These are phyloP conservation scores for Skeletonema grethae DNA, from an alignment of 108 stramenopile genomes.

Conservation along the genomic window DNA sequence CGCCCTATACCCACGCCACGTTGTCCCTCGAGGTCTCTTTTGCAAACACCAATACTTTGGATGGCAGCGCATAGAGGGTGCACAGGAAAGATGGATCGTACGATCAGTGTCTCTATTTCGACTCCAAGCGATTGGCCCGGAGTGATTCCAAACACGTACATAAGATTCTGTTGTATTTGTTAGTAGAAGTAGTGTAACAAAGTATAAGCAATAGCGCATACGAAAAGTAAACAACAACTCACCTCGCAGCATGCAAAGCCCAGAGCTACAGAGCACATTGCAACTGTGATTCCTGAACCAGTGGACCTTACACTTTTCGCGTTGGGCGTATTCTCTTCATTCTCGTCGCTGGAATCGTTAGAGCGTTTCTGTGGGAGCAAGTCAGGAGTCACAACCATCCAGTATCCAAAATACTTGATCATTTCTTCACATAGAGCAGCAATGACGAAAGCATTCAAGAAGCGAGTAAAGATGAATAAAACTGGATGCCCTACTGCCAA, in stretches of 20 bases:
- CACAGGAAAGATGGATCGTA: constrained; percentile 74
- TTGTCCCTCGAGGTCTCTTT: constrained; percentile 74
- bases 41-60: constrained; percentile 80
- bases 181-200: too few species aligned
- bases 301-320: constrained; percentile 26
- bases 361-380: constrained; percentile 27
- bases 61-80: constrained; percentile 87
- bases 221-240: too few species aligned
- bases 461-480: constrained; percentile 26
- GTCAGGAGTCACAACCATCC: constrained; percentile 55
- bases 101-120: constrained; percentile 70
- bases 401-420: constrained; percentile 54
- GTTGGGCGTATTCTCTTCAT: constrained; percentile 3
- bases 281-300: constrained; percentile 46
- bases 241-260: constrained; percentile 55
- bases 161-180: constrained; percentile 14
- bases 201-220: too few species aligned
- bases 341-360: constrained; percentile 8
- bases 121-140: constrained; percentile 37
- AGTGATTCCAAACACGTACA: constrained; percentile 47
- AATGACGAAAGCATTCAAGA: constrained; percentile 47
- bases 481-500: constrained; percentile 27
- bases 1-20: constrained; percentile 47
- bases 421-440: constrained; percentile 49
- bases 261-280: constrained; percentile 41